phyloP scores from a whole-genome alignment of 169 alveolate genomes.

The Theileria orientalis region DNA sequence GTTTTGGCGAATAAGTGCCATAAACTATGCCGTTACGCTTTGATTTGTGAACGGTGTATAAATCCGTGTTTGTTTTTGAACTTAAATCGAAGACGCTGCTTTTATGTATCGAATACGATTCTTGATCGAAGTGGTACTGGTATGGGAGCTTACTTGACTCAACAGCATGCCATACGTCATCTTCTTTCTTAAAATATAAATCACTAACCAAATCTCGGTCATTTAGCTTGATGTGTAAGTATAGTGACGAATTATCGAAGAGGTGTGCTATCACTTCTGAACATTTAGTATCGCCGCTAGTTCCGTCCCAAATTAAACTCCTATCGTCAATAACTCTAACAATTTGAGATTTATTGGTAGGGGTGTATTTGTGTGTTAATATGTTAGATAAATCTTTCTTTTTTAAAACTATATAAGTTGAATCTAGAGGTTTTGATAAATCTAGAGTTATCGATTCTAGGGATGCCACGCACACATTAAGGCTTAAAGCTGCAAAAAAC shows the following conservation, averaged over 20 bases:
- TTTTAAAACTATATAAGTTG: neutral
- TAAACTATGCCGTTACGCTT: neutral
- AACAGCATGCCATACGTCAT: neutral
- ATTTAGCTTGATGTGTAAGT: neutral
- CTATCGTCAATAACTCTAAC: neutral
- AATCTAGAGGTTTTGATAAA: neutral
- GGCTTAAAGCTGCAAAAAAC: neutral
- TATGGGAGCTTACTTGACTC: neutral
- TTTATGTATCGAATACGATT: neutral
- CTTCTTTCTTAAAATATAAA: neutral
- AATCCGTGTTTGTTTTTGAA: neutral
- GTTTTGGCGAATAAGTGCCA: neutral
- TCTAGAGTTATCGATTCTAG: neutral
- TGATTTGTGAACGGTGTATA: constrained; percentile 2
- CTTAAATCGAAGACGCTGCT: neutral
- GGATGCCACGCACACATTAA: neutral
- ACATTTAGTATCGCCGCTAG: neutral
- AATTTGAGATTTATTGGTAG: neutral
- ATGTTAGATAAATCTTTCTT: neutral
- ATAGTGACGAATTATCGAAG: neutral
- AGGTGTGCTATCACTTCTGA: neutral
- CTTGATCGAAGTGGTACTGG: neutral
- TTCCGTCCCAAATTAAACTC: neutral
- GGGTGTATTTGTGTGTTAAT: neutral
- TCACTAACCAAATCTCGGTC: neutral